Evolutionary conservation across 495 filamentous ascomycete species (phyloP), one percentile per base, ranked within the genome.

Genomic region (Penicillium angulare): DNA sequence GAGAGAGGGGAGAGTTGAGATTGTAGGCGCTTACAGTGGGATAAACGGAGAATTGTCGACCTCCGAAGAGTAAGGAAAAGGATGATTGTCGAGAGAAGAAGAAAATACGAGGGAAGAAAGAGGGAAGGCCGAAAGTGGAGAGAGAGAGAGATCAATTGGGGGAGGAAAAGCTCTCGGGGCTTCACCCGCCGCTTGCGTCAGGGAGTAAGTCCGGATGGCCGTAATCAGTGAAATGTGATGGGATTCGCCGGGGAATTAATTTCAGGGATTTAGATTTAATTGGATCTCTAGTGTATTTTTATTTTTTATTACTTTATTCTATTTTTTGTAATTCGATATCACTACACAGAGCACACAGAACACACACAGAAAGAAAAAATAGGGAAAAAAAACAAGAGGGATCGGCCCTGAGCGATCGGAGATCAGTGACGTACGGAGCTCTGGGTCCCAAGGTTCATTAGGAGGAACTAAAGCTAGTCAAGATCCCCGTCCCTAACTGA

Each of bases 71-170:
- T n/a, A 48, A 31, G 41, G 32, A 40, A 24, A 40, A 43, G 35
- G 44, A 57, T 35, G 41, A 43, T 49, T 21, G 38, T 53, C 39
- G 48, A 46, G 45, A 45, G 29, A 26, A 33, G 39, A 31, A 13
- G 20, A 26, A 29, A 43, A 23, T 38, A 15, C 17, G 34, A 18
- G 34, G 34, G 34, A 38, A 15, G 16, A 38, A 18, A 12, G 34
- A 15, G 17, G 17, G 8, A 9, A 8, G 16, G 17, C 10, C 3
- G 10, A 20, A 24, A 41, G 20, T 41, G 38, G 38, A 21, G 38
- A 21, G 38, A 24, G 33, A 17, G 16, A 35, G n/a, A 39, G 36
- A 18, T 31, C 8, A 31, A 31, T 9, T 31, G 27, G 27, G 27
- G 8, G 27, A 31, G 8, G 27, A 31, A 12, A 12, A 31, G 27